phyloP scores from a whole-genome alignment of 2,329 filamentous ascomycete species.

The Trichoderma koningiopsis region DNA sequence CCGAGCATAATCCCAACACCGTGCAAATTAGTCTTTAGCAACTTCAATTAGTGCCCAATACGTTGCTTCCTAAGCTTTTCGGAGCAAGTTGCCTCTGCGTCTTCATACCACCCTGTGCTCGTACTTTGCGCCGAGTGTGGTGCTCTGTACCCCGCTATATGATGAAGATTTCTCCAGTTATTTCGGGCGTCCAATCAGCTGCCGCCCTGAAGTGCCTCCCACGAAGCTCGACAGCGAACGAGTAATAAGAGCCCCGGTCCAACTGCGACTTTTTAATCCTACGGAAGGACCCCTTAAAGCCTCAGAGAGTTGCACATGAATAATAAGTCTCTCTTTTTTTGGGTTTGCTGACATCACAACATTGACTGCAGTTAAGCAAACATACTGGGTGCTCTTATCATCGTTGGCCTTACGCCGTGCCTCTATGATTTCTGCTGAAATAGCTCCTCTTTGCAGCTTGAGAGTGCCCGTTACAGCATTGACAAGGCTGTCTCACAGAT shows the following conservation, averaged over 20 bases:
- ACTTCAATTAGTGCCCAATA: neutral
- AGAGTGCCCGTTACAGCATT: neutral
- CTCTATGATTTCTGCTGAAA: neutral
- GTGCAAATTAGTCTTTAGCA: neutral
- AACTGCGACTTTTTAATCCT: neutral
- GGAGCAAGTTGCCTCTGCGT: neutral
- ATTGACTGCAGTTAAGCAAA: neutral
- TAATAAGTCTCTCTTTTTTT: neutral
- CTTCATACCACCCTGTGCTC: neutral
- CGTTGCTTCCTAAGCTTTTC: neutral
- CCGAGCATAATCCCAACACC: neutral
- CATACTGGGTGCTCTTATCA: neutral
- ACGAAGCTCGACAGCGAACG: neutral
- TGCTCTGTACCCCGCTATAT: constrained; percentile 6
- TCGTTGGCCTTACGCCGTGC: neutral
- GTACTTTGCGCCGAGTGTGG: neutral
- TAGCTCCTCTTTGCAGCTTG: neutral
- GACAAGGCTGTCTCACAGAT: neutral
- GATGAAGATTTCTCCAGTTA: neutral
- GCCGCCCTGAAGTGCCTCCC: constrained; percentile 11
- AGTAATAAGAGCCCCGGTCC: neutral
- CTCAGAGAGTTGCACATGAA: neutral
- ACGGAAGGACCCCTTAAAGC: neutral
- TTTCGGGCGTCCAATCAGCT: neutral
- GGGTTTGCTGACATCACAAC: neutral